Evolutionary conservation across 352 stramenopile genomes (phyloP), one percentile per base, ranked within the genome.

Genomic region (Phytophthora podocarpi): DNA sequence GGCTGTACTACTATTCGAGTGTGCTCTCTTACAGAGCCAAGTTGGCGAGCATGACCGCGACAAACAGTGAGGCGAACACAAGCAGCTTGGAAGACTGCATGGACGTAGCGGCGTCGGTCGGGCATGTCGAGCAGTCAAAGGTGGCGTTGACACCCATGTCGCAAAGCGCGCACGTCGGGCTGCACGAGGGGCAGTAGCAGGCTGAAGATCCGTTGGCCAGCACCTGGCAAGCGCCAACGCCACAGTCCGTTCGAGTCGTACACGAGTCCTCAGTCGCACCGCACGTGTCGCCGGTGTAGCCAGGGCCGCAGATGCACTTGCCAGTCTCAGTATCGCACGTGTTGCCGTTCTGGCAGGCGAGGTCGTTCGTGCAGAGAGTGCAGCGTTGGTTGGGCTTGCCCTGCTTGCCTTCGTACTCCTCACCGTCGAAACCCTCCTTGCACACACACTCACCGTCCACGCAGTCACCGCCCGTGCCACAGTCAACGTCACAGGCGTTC

Each of bases 401-500:
- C 53, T 81, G 43, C 59, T 84, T 84, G 21, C 74, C 74, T 27
- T 80, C 46, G 54, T 74, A 60, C 24, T 46, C 28, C 45, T 81
- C 66, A 40, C 78, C 75, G 16, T 82, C 64, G 40, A 76, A 87
- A 13, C 75, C 75, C 21, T 47, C 32, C 51, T 83, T 85, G 61
- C 78, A 87, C 34, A 67, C 51, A 28, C 78, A 87, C 48, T 81
- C 55, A 16, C 75, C 64, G 24, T 83, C 53, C 31, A 80, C 73
- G 45, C 78, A 87, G 39, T 82, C 75, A 26, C 74, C 78, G 24
- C 78, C 78, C 2, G 65, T 46, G 28, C 78, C 78, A 47, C 78
- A 87, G 58, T 87, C 78, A 7, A 87, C 78, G 36, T 87, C 78
- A 56, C 78, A 87, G 1, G 67, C 73, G 6, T 59, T 69, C 1